Evolutionary conservation across 768 basidiomycete genomes (phyloP), one percentile per base, ranked within the genome.

Genomic region (Leccinum sublutescens): DNA sequence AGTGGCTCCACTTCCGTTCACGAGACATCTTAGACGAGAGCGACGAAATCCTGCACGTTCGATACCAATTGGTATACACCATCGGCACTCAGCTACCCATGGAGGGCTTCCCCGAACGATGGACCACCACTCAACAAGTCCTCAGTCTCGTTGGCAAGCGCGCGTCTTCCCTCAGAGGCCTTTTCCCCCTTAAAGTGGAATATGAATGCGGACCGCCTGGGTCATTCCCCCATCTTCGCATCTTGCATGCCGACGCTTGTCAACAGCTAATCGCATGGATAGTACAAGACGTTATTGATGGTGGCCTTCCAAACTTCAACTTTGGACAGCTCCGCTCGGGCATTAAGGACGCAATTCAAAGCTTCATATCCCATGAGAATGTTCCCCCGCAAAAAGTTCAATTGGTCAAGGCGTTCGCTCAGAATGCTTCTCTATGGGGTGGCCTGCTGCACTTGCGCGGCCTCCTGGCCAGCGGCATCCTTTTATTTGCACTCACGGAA

Each of bases 61-160:
- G 75, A 0, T 82, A 83, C 62, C 80, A 82, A 58, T 65, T 83
- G 11, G 69, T 83, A 4, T 83, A 82, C 52, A 79, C 81, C 0
- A 66, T 76, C 31, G 80, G 79, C 47, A 38, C 23, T 31, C 50
- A 50, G 25, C 9, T 11, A 7, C n/a, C 8, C 7, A 50, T 31
- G n/a, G 50, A 50, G 11, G 50, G 29, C 29, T 50, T 2, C 29
- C 50, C 50, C 29, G 29, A 49, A 50, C 50, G 29, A 8, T 27
- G 50, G 29, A 50, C 50, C 50, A 50, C 29, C 11, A 0, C 10
- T 29, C 17, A 50, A 31, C 50, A 50, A 31, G 29, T 50, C 29
- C 50, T 50, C 2, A 0, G 29, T 11, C 50, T 50, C 2, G 25
- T 31, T 17, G 3, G 29, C 4, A 50, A 50, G n/a, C 50, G 10